Percentiles rank a stretch among this genome's conserved stretches.
Conservation (phyloP, 108 stramenopile genomes). For the Mediolabrus comicus region DNA sequence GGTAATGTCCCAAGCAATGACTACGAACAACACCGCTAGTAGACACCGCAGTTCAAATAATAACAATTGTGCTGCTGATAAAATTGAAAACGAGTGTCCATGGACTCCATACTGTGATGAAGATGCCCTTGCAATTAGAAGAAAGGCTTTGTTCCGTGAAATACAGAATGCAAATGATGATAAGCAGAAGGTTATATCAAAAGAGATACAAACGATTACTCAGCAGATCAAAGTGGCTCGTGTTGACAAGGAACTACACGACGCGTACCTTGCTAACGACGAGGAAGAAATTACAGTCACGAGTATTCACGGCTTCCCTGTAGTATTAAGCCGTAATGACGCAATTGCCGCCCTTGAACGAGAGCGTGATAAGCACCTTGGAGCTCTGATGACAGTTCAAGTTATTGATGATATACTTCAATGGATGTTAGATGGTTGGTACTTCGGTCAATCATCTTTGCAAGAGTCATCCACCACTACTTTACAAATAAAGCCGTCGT, state of each 20-base stretch:
- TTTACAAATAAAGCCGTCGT: neutral
- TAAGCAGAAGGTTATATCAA: neutral
- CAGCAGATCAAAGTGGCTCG: neutral
- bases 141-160: conserved; percentile 14
- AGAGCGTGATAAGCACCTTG: conserved; percentile 29
- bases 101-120: conserved; percentile 25
- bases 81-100: no score
- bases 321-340: conserved; percentile 7
- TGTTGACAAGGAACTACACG: conserved; percentile 28
- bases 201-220: conserved; percentile 11
- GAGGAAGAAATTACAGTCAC: conserved; percentile 20
- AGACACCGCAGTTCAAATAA: no score
- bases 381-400: conserved; percentile 3
- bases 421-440: conserved; percentile 49
- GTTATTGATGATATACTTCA: conserved; percentile 21
- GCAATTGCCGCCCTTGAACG: conserved; percentile 33
- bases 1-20: conserved; percentile 9
- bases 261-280: conserved; percentile 4
- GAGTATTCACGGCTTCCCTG: conserved; percentile 36
- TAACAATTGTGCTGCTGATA: no score
- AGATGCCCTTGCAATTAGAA: conserved; percentile 8
- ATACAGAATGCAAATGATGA: conserved; percentile 8
- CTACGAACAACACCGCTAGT: no score
- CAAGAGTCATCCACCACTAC: neutral
- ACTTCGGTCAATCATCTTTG: conserved; percentile 15